These are phyloP conservation scores for Falciphora oryzae DNA, from an alignment of 2,329 filamentous ascomycete genomes.

Conservation along the genomic window DNA sequence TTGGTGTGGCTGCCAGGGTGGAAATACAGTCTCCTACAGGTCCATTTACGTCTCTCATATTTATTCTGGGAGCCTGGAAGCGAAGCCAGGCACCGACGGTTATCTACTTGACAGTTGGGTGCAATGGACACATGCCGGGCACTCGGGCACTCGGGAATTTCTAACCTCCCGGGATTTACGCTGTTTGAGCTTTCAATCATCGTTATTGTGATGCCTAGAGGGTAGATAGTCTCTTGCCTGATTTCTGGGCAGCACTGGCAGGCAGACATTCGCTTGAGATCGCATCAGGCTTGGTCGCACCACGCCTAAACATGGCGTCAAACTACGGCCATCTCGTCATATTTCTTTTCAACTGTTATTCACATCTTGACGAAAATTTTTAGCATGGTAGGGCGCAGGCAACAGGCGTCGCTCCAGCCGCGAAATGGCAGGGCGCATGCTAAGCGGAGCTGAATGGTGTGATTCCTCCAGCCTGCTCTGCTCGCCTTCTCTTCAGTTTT, in stretches of 20 bases:
- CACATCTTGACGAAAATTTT: too few relatives aligned
- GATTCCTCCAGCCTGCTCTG: too few relatives aligned
- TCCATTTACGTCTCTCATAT: neutral
- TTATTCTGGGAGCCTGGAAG: neutral
- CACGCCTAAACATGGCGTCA: too few relatives aligned
- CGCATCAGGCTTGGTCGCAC: too few relatives aligned
- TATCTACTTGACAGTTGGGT: neutral
- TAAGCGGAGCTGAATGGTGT: neutral
- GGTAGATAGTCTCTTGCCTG: neutral
- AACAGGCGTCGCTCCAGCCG: neutral
- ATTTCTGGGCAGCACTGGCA: neutral
- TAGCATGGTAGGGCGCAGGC: too few relatives aligned
- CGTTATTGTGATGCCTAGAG: neutral
- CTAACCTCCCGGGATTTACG: neutral
- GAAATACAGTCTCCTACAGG: neutral
- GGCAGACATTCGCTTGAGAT: neutral
- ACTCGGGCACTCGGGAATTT: neutral
- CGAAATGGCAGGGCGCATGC: neutral
- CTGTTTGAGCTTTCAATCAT: neutral
- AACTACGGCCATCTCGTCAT: too few relatives aligned
- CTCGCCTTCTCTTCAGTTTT: too few relatives aligned
- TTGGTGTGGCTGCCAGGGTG: neutral
- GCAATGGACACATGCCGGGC: neutral
- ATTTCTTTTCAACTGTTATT: too few relatives aligned
- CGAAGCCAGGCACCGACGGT: neutral